phyloP scores from a whole-genome alignment of 768 basidiomycete species.

The Kwoniella sp. region DNA sequence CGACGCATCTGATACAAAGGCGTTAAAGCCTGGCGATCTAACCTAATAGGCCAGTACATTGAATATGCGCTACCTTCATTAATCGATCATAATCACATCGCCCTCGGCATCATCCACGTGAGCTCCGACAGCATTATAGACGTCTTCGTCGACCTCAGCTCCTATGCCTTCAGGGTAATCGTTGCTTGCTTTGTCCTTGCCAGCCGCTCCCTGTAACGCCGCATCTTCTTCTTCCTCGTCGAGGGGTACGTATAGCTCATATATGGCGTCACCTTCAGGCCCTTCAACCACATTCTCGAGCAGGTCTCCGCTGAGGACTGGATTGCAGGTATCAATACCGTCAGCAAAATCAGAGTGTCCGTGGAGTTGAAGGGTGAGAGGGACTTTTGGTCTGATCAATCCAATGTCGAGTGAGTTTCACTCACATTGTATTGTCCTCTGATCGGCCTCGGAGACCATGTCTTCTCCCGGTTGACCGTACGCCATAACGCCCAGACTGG shows the following conservation, averaged over 20 bases:
- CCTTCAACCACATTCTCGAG: conserved; percentile 51
- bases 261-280: conserved; percentile 53
- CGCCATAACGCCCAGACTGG: conserved; percentile 44
- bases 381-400: too few species aligned
- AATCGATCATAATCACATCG: background rate
- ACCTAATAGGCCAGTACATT: too few species aligned
- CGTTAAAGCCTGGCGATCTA: too few species aligned
- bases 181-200: background rate
- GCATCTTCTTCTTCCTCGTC: conserved; percentile 23
- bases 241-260: conserved; percentile 46
- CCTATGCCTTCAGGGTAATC: background rate
- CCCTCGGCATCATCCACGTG: conserved; percentile 7
- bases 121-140: background rate
- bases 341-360: background rate
- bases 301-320: conserved; percentile 51
- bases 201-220: background rate
- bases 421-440: conserved; percentile 29
- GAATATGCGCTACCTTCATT: background rate
- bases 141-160: conserved; percentile 2
- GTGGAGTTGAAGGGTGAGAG: too few species aligned
- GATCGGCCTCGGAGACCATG: conserved; percentile 14
- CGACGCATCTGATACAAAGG: too few species aligned
- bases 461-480: conserved; percentile 40
- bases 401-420: too few species aligned
- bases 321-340: background rate